Evolutionary conservation across 2,329 filamentous ascomycete species (phyloP), one percentile per base, ranked within the genome.

Genomic region (Eurotiales sp.): DNA sequence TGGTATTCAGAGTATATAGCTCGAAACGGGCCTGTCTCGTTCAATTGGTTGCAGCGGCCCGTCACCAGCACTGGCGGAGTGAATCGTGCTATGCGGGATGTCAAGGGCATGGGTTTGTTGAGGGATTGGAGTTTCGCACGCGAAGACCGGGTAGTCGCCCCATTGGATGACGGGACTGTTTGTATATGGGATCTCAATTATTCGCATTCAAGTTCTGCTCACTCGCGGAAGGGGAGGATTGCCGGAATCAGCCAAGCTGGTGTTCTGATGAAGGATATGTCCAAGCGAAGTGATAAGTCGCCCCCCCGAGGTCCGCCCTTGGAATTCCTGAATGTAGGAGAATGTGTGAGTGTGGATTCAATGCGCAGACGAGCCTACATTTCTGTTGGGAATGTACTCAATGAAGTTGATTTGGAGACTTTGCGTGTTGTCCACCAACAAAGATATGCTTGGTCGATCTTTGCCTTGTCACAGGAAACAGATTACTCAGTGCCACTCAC

Each of bases 1-100:
- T 96, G 90, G 86, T 96, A 95, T 66, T 81, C 87, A 50, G 91
- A 96, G 68, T 96, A 90, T 63, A 86, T 95, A 56, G 88, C 91
- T 48, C 80, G 91, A 29, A 80, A 91, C 68, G 90, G 83, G 1
- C 84, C 85, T 0, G 77, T 90, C n/a, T 78, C 78, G 12, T 75
- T 90, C 48, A 85, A 80, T 60, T 96, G 91, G 91, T 76, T 95
- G 37, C 80, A 90, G 63, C 77, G 81, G 50, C 84, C 86, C 4
- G 58, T 51, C 19, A 52, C 25, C 59, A 62, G 70, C 8, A 64
- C 82, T 30, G 8, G 29, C 19, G 11, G 23, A 12, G 17, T 5
- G 2, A 17, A 47, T 42, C n/a, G 27, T 21, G 11, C 17, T 7
- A 10, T 23, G 12, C 29, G 46, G 7, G 89, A 95, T 61, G 83